Percentiles rank a stretch among this genome's conserved stretches.
These are phyloP conservation scores for Penicillium maclennaniae DNA, from an alignment of 495 filamentous ascomycete species.

Conservation along the genomic window DNA sequence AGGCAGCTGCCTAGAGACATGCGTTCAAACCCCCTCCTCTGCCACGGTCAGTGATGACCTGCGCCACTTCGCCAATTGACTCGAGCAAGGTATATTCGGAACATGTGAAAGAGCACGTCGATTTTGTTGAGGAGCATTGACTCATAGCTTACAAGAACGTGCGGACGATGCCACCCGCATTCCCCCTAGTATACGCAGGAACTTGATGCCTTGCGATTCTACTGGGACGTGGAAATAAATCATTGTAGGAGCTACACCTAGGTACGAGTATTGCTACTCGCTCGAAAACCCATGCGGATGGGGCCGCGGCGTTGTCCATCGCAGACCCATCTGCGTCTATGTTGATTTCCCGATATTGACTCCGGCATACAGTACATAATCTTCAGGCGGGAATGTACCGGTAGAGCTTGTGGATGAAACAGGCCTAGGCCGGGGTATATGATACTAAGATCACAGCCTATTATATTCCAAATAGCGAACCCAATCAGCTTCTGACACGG, in stretches of 20 bases:
- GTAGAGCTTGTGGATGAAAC: not conserved
- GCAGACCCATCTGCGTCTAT: not conserved
- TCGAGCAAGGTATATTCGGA: not conserved
- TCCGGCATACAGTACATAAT: not conserved
- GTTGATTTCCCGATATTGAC: slow-evolving; percentile 4
- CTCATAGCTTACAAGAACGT: not conserved
- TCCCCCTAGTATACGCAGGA: slow-evolving; percentile 1
- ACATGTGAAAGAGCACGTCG: slow-evolving; percentile 8
- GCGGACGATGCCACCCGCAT: not conserved
- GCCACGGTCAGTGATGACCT: not conserved
- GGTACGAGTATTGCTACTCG: not conserved
- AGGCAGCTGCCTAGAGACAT: not conserved
- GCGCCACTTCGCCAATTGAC: not conserved
- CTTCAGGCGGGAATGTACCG: slow-evolving; percentile 1
- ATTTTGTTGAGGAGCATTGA: not conserved
- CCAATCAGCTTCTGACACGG: slow-evolving; percentile 20
- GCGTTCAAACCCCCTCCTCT: not conserved
- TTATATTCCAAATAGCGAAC: not conserved
- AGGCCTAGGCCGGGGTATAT: not conserved
- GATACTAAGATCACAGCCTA: slow-evolving; percentile 4
- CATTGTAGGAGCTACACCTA: not conserved
- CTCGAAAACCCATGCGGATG: not conserved
- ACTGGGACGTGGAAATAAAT: not conserved
- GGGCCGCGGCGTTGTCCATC: not conserved
- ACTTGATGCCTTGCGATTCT: slow-evolving; percentile 3